Evolutionary conservation across 169 alveolate species (phyloP).

Genomic region (Babesia caballi): DNA sequence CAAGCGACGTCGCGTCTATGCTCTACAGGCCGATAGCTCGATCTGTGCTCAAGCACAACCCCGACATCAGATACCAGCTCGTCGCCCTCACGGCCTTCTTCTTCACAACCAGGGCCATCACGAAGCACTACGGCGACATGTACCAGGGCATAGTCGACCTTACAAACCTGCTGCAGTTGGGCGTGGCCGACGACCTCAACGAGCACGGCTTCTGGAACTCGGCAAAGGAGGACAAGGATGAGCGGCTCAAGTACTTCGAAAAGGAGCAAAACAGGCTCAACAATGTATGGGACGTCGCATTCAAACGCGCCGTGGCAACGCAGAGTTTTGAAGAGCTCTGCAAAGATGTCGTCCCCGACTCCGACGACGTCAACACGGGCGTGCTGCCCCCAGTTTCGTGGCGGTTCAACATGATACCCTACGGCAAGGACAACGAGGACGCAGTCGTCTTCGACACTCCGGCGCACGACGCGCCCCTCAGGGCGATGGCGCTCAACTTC

Average conservation of each 20-base stretch:
- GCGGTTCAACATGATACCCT: constrained; percentile 80
- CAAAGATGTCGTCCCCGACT: constrained; percentile 48
- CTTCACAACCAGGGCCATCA: constrained; percentile 77
- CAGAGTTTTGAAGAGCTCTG: constrained; percentile 69
- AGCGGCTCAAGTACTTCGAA: constrained; percentile 66
- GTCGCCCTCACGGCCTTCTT: constrained; percentile 81
- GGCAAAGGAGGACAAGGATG: constrained; percentile 67
- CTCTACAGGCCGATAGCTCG: constrained; percentile 66
- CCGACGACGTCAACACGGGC: constrained; percentile 61
- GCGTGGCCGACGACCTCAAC: constrained; percentile 79
- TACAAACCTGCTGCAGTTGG: constrained; percentile 66
- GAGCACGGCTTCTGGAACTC: constrained; percentile 81
- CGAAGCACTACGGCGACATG: constrained; percentile 68
- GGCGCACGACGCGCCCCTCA: constrained; percentile 78
- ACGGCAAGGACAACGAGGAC: constrained; percentile 81
- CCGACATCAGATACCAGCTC: constrained; percentile 82
- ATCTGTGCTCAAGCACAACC: constrained; percentile 77
- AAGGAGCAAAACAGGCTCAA: constrained; percentile 72
- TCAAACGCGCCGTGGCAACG: constrained; percentile 70
- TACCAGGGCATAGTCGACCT: constrained; percentile 80
- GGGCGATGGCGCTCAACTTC: constrained; percentile 82
- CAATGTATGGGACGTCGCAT: constrained; percentile 72
- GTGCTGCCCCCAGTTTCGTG: constrained; percentile 66
- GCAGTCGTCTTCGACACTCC: constrained; percentile 78
- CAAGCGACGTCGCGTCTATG: constrained; percentile 2